Conservation (phyloP, 2,329 filamentous ascomycete genomes). For the Pseudogymnoascus sp. region DNA sequence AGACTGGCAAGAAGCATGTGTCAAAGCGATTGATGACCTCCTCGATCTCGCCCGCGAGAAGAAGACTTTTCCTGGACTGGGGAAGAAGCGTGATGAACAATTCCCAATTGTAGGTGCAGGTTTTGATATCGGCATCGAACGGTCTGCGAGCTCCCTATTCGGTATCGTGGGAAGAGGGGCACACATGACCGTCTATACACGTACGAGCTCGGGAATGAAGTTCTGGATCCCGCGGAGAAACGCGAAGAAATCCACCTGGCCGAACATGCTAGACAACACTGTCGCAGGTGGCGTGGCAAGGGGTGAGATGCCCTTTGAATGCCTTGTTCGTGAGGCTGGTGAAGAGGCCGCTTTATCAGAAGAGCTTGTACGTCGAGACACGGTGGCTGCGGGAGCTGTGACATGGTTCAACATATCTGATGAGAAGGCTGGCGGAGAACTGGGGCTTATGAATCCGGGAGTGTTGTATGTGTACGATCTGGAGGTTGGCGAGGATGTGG, state of each 20-base stretch:
- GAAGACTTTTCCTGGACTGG: neutral
- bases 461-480: constrained; percentile 72
- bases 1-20: neutral
- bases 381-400: constrained; percentile 50
- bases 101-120: neutral
- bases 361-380: constrained; percentile 45
- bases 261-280: constrained; percentile 69
- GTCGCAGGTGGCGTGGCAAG: constrained; percentile 71
- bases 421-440: constrained; percentile 56
- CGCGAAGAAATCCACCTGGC: constrained; percentile 62
- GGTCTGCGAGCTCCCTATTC: constrained; percentile 56
- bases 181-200: constrained; percentile 59
- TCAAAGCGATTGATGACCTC: constrained; percentile 20
- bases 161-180: constrained; percentile 59
- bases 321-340: constrained; percentile 61
- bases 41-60: constrained; percentile 1
- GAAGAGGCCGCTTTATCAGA: constrained; percentile 67
- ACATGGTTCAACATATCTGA: constrained; percentile 62
- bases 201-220: constrained; percentile 41
- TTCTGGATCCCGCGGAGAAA: constrained; percentile 69
- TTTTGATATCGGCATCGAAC: constrained; percentile 39
- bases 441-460: constrained; percentile 55
- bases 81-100: neutral
- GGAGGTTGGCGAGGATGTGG: constrained; percentile 50
- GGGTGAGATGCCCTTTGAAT: constrained; percentile 57